A percentile compares a stretch with the other conserved stretches of the same genome.
These are phyloP conservation scores for Epichloe baconii DNA, from an alignment of 2,329 filamentous ascomycete species.

Conservation along the genomic window DNA sequence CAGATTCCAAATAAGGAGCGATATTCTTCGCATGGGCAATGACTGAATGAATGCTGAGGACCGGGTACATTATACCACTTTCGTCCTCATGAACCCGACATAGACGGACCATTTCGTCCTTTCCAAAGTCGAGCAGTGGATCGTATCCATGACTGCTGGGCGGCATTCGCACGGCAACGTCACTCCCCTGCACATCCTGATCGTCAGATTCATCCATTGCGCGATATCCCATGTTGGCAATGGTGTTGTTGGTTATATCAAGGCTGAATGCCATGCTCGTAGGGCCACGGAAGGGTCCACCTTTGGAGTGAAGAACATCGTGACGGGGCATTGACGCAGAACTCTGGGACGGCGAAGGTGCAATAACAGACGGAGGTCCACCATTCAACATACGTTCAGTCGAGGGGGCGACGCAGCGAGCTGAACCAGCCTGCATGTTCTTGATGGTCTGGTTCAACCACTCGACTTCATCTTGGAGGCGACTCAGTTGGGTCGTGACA, in stretches of 20 bases:
- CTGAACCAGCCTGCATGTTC: conserved; percentile 45
- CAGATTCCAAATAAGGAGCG: conserved; percentile 55
- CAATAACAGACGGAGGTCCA: conserved; percentile 14
- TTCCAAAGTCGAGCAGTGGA: conserved; percentile 65
- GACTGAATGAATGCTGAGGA: conserved; percentile 61
- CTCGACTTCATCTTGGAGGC: conserved; percentile 75
- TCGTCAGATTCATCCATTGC: conserved; percentile 48
- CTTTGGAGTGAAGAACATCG: conserved; percentile 36
- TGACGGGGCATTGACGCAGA: conserved; percentile 25
- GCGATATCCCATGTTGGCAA: conserved; percentile 81
- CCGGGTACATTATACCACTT: conserved; percentile 83
- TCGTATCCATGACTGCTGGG: conserved; percentile 37
- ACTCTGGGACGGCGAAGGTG: conserved; percentile 31
- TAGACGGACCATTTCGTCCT: conserved; percentile 68
- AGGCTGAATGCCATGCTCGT: conserved; percentile 78
- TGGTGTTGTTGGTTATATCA: conserved; percentile 73
- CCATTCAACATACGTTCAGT: conserved; percentile 29
- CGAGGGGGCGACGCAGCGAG: conserved; percentile 27
- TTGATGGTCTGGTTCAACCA: conserved; percentile 61
- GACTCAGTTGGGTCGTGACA: conserved; percentile 60
- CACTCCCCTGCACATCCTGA: conserved; percentile 28
- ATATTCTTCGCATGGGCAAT: conserved; percentile 58
- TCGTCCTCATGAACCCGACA: conserved; percentile 79
- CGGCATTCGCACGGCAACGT: conserved; percentile 13
- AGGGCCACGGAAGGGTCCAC: conserved; percentile 64